These are phyloP conservation scores for Populus alba DNA, from an alignment of 345 rosid genomes.

Conservation along the genomic window DNA sequence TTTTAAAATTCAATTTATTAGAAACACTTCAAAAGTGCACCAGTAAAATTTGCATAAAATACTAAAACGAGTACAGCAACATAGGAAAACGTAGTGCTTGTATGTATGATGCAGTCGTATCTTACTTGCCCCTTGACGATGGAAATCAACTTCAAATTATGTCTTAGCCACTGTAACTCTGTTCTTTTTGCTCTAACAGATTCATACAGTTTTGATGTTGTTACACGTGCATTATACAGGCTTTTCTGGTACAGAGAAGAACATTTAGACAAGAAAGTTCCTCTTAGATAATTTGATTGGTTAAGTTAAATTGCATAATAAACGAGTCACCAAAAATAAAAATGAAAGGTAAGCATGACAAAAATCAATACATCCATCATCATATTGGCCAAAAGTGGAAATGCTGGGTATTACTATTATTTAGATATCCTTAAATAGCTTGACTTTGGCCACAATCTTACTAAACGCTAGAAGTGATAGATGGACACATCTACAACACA, in stretches of 20 bases:
- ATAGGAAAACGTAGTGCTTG: neutral
- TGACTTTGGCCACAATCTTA: neutral
- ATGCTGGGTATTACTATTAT: neutral
- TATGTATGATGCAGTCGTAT: neutral
- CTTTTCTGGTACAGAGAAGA: constrained; percentile 54
- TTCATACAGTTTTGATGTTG: constrained; percentile 61
- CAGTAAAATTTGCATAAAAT: neutral
- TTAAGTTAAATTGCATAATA: neutral
- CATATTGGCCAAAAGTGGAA: neutral
- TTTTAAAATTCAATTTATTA: neutral
- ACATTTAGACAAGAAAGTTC: neutral
- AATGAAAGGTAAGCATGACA: neutral
- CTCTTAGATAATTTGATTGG: neutral
- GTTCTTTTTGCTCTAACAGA: constrained; percentile 63
- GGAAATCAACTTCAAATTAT: constrained; percentile 57
- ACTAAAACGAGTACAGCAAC: neutral
- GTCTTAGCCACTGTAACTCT: constrained; percentile 60
- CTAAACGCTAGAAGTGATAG: neutral
- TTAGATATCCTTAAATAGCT: neutral
- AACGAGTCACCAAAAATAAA: neutral
- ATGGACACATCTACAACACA: neutral
- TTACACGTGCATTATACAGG: constrained; percentile 50
- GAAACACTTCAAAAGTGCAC: neutral
- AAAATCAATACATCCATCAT: neutral
- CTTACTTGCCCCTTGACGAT: constrained; percentile 73